Base-by-base conservation (phyloP, 768 basidiomycete genomes). In the Suillus paluster region DNA sequence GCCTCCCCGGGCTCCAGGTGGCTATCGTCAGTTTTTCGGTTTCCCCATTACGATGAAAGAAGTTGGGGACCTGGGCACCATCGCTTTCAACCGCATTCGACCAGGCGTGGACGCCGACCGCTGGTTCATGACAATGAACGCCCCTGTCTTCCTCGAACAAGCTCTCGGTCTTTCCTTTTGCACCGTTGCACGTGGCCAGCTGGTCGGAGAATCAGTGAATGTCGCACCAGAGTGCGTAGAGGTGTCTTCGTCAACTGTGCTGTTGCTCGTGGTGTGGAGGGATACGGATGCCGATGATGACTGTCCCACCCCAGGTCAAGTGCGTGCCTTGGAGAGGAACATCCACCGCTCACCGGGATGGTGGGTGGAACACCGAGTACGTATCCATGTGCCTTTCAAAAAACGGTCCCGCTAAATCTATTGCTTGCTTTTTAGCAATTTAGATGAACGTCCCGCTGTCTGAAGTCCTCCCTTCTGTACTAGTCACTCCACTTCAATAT, bases 341-440 rank as follows among this genome's bases (percentile, higher is more conserved):
- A 48, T 58, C 21, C 12, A 25, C 10, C 57, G 27, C 46, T 21
- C 59, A 42, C 39, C 58, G 17, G 27, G 57, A 48, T 58, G 45
- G 33, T 58, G 57, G 45, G 57, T 58, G 4, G 57, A 58, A 48
- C 19, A 30, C 19, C 38, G 30, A 33, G 49, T 50, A 10, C 5
- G 11, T 50, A n/a, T 6, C 0, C 49, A 12, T 14, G 10, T 50
- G 2, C 19, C 30, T 50, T 33, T 50, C 49, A 17, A 50, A 33
- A 5, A 1, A 0, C 30, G 9, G n/a, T 30, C 19, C 48, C 27
- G 17, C 48, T 49, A 17, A 49, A 8, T 30, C 8, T 9, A 9
- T 0, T 12, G 19, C 9, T 10, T 9, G 1, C 10, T 33, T 33
- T 19, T 41, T 17, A 41, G 41, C n/a, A n/a, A n/a, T n/a, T n/a